Evolutionary conservation across 2,329 filamentous ascomycete species (phyloP), one percentile per base, ranked within the genome.

Genomic region (Arthrobotrys entomopaga): DNA sequence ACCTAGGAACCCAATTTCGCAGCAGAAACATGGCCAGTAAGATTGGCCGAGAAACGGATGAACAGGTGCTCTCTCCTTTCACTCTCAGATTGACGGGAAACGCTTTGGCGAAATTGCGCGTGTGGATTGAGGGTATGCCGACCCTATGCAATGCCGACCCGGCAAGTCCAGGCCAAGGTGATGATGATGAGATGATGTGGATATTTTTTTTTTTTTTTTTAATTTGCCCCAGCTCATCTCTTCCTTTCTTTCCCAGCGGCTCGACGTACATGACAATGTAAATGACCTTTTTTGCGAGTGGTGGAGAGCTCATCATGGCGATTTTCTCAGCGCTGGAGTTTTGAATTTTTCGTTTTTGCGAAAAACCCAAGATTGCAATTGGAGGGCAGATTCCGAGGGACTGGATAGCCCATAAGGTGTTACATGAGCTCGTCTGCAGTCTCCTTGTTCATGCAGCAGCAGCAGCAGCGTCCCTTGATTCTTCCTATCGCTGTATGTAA

Each of bases 21-120:
- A 11, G 13, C 34, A 65, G 60, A 73, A 65, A 73, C 61, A 46
- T 65, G 40, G 29, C 67, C 67, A 73, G 54, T 65, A 56, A 50
- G 40, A 65, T 65, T 16, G 48, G 24, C 56, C 24, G n/a, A 60
- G 52, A 49, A 65, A 65, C 67, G 48, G 67, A 20, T 65, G 48
- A 49, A 29, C 22, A 48, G 52, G 48, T 34, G 40, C 16, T 20
- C 49, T 57, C 11, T 16, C 53, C 57, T 50, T 24, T 54, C 52
- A 40, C 54, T 15, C 48, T 40, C 56, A 16, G 4, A 29, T 15
- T 60, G 56, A 69, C 56, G 56, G 54, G 54, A 54, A 58, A 60
- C 67, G 67, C 46, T 56, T 59, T 29, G 49, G 38, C 60, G 34
- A 49, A 22, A 65, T 72, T 59, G 67, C 67, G 67, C 53, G 67